These are phyloP conservation scores for Escovopsis sp. DNA, from an alignment of 2,329 filamentous ascomycete genomes.

Conservation along the genomic window DNA sequence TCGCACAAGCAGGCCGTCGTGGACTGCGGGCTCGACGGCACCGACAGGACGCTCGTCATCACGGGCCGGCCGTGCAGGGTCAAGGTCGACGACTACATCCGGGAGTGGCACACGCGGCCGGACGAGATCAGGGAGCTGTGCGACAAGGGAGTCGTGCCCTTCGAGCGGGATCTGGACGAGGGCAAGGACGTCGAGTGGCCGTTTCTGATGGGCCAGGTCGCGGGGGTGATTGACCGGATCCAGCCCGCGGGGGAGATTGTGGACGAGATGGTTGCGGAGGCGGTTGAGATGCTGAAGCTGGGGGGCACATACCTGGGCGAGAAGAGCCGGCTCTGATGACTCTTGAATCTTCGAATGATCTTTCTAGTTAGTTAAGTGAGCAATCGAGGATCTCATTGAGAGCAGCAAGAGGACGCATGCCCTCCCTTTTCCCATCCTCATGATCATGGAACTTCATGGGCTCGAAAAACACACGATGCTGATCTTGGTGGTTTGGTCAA, in stretches of 20 bases:
- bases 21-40: slow-evolving; percentile 63
- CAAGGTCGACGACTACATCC: slow-evolving; percentile 71
- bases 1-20: slow-evolving; percentile 79
- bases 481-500: no score
- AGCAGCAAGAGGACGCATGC: no score
- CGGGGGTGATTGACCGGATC: slow-evolving; percentile 60
- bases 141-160: slow-evolving; percentile 61
- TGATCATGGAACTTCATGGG: no score
- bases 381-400: no score
- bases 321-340: slow-evolving; percentile 30
- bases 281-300: slow-evolving; percentile 49
- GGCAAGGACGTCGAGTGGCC: slow-evolving; percentile 73
- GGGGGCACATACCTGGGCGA: slow-evolving; percentile 44
- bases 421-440: no score
- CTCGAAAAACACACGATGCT: no score
- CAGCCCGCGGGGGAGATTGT: slow-evolving; percentile 76
- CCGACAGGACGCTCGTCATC: slow-evolving; percentile 67
- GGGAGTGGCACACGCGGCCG: slow-evolving; percentile 63
- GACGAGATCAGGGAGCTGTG: slow-evolving; percentile 63
- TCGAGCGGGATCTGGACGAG: slow-evolving; percentile 70
- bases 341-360: no score
- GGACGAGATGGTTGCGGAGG: slow-evolving; percentile 76
- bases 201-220: slow-evolving; percentile 89
- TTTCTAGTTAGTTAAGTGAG: no score
- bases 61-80: slow-evolving; percentile 70